Conservation (phyloP, 345 rosid species). For the Arabidopsis suecica region DNA sequence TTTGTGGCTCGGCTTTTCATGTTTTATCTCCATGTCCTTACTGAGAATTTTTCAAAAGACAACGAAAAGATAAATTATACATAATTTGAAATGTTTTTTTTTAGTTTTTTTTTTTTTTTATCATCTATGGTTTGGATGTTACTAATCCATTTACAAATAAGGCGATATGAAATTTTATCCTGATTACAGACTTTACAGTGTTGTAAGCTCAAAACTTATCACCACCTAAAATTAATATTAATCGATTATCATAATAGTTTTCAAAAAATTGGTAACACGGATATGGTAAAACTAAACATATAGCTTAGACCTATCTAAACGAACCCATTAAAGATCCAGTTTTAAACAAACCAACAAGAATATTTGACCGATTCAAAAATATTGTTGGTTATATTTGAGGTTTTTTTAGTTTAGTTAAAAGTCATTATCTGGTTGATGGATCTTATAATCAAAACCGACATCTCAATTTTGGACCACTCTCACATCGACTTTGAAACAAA, state of each 20-base stretch:
- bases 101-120: background rate
- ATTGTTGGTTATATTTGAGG: background rate
- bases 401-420: background rate
- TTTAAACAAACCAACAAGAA: background rate
- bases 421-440: background rate
- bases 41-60: background rate
- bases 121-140: background rate
- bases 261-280: no score
- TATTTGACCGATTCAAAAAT: background rate
- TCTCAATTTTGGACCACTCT: background rate
- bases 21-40: constrained; percentile 29
- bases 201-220: background rate
- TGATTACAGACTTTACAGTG: background rate
- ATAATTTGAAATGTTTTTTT: background rate
- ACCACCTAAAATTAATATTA: background rate
- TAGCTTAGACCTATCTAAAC: no score
- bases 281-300: no score
- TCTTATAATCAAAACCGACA: background rate
- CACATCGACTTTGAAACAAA: background rate
- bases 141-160: background rate
- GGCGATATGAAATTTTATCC: background rate
- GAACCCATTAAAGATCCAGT: background rate
- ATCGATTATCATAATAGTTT: background rate
- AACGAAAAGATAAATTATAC: background rate
- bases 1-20: constrained; percentile 48